Conservation (phyloP, 345 rosid species). For the Pugionium dolabratum region DNA sequence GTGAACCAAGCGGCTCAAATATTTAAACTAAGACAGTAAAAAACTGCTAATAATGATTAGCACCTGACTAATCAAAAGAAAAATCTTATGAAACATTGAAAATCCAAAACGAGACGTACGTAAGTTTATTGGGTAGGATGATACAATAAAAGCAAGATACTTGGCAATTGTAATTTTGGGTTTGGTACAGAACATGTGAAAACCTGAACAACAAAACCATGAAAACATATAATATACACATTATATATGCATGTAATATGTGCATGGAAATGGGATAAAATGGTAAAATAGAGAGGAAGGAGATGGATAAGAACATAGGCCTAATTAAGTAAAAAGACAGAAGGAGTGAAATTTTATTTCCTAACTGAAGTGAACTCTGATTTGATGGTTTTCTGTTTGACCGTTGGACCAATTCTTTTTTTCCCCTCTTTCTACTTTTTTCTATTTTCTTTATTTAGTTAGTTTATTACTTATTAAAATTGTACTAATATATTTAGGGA, state of each 20-base stretch:
- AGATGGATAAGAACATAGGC: constrained; percentile 35
- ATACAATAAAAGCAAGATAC: constrained; percentile 27
- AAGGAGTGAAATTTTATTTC: constrained; percentile 20
- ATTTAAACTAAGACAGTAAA: constrained; percentile 53
- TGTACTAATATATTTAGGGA: no score
- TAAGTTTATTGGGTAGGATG: constrained; percentile 20
- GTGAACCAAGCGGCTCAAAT: constrained; percentile 71
- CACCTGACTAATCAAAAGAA: constrained; percentile 21
- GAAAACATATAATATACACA: not conserved
- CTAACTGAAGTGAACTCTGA: constrained; percentile 21
- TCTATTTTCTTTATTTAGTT: not conserved
- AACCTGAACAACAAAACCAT: constrained; percentile 28
- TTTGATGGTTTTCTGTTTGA: constrained; percentile 43
- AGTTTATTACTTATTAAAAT: no score
- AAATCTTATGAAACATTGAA: constrained; percentile 9
- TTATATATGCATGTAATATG: not conserved
- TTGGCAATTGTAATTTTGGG: constrained; percentile 36
- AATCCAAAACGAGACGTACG: constrained; percentile 16
- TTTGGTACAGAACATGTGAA: constrained; percentile 37
- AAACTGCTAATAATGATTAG: constrained; percentile 18
- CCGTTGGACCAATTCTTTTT: constrained; percentile 43
- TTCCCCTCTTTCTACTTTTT: not conserved
- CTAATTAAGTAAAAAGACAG: constrained; percentile 40
- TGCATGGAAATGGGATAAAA: constrained; percentile 16
- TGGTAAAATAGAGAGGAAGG: constrained; percentile 29